Conservation (phyloP, 495 filamentous ascomycete genomes). For the Collariella sp. region DNA sequence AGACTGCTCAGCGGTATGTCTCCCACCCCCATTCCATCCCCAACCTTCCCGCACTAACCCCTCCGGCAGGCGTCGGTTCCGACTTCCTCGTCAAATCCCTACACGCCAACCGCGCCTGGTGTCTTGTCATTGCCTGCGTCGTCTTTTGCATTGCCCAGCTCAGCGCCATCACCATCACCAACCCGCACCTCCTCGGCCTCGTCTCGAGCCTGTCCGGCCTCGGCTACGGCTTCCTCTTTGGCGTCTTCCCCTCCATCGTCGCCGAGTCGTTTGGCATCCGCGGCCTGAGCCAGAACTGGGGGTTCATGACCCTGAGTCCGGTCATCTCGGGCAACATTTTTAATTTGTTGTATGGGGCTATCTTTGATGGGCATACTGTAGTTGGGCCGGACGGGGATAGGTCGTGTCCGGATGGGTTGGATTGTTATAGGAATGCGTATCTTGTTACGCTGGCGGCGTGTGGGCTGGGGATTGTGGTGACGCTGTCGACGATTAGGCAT, state of each 20-base stretch:
- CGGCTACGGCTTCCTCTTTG: conserved; percentile 90
- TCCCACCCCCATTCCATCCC: neutral
- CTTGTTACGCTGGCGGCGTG: conserved; percentile 72
- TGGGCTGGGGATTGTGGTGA: conserved; percentile 56
- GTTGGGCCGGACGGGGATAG: conserved; percentile 58
- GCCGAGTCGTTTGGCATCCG: conserved; percentile 85
- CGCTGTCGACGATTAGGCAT: conserved; percentile 68
- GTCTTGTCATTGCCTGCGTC: conserved; percentile 62
- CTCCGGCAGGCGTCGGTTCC: conserved; percentile 65
- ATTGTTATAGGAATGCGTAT: conserved; percentile 78
- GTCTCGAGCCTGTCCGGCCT: conserved; percentile 80
- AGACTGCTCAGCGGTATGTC: conserved; percentile 62
- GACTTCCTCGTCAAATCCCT: conserved; percentile 78
- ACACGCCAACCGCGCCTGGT: conserved; percentile 79
- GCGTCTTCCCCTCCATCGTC: conserved; percentile 85
- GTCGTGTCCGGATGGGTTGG: conserved; percentile 68
- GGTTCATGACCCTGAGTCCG: conserved; percentile 81
- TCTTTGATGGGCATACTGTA: conserved; percentile 73
- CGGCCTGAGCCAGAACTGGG: conserved; percentile 90
- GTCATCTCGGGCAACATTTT: conserved; percentile 83
- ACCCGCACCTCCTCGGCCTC: conserved; percentile 67
- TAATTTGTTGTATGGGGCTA: conserved; percentile 75
- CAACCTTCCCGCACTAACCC: conserved; percentile 1
- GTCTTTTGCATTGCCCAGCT: conserved; percentile 79
- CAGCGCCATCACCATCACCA: conserved; percentile 65